Evolutionary conservation across 192 early-diverging fungal species (phyloP).

Genomic region (Entomortierella parvispora): DNA sequence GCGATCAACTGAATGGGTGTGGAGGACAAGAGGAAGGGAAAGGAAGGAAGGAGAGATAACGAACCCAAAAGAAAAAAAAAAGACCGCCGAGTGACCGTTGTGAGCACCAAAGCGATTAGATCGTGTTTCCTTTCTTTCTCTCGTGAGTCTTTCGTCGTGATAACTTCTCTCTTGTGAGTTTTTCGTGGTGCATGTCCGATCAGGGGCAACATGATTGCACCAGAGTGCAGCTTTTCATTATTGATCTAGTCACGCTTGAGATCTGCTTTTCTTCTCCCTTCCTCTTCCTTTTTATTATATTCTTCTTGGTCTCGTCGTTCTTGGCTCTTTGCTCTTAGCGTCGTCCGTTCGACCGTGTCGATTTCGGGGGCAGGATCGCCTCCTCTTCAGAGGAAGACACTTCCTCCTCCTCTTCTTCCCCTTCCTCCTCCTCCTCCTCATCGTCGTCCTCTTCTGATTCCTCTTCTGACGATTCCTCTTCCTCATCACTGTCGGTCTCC

Average conservation of each 20-base stretch:
- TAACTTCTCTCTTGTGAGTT: too few species aligned
- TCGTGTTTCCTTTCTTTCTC: too few species aligned
- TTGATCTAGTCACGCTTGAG: too few species aligned
- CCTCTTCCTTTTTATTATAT: too few species aligned
- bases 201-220: too few species aligned
- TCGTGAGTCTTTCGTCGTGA: too few species aligned
- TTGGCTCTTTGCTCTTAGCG: constrained; percentile 6
- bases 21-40: background rate
- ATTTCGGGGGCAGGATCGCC: constrained; percentile 16
- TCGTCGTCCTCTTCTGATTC: constrained; percentile 4
- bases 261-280: too few species aligned
- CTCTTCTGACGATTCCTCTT: constrained; percentile 18
- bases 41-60: background rate
- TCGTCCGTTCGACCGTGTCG: constrained; percentile 21
- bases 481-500: constrained; percentile 53
- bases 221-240: too few species aligned
- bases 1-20: background rate
- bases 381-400: constrained; percentile 50
- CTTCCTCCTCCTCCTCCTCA: constrained; percentile 48
- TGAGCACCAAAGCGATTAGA: too few species aligned
- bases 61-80: background rate
- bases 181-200: too few species aligned
- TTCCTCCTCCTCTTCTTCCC: constrained; percentile 52
- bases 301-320: too few species aligned
- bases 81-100: background rate